Percentiles rank a stretch among this genome's conserved stretches.
These are phyloP conservation scores for Oryza longistaminata DNA, from an alignment of 176 grass and related monocot genomes.

Conservation along the genomic window DNA sequence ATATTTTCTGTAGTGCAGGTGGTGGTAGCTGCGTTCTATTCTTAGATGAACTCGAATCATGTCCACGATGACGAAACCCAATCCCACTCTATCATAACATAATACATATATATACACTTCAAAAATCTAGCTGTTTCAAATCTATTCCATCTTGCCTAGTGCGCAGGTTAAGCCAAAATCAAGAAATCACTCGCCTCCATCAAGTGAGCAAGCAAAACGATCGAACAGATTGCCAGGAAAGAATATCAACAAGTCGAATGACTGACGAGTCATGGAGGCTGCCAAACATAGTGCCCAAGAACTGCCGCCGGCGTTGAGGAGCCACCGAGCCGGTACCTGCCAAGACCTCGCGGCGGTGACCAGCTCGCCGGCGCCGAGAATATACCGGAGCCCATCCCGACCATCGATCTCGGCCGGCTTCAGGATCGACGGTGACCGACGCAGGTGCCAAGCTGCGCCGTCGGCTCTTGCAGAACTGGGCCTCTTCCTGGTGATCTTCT, in stretches of 20 bases:
- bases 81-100: too few relatives aligned
- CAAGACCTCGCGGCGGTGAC: neutral
- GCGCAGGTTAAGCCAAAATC: too few relatives aligned
- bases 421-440: conserved; percentile 16
- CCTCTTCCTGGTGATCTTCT: conserved; percentile 43
- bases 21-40: neutral
- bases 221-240: too few relatives aligned
- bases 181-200: too few relatives aligned
- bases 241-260: conserved; percentile 8
- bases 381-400: conserved; percentile 38
- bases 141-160: too few relatives aligned
- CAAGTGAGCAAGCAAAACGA: too few relatives aligned
- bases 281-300: conserved; percentile 36
- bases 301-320: conserved; percentile 18
- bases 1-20: neutral
- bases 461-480: conserved; percentile 53
- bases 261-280: conserved; percentile 40
- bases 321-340: conserved; percentile 32
- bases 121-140: too few relatives aligned
- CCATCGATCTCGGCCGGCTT: conserved; percentile 50
- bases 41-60: too few relatives aligned
- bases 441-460: conserved; percentile 49
- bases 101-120: too few relatives aligned
- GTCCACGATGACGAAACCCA: too few relatives aligned
- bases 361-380: conserved; percentile 13